Conservation (phyloP, 495 filamentous ascomycete genomes). For the Tuber umbilicatum region DNA sequence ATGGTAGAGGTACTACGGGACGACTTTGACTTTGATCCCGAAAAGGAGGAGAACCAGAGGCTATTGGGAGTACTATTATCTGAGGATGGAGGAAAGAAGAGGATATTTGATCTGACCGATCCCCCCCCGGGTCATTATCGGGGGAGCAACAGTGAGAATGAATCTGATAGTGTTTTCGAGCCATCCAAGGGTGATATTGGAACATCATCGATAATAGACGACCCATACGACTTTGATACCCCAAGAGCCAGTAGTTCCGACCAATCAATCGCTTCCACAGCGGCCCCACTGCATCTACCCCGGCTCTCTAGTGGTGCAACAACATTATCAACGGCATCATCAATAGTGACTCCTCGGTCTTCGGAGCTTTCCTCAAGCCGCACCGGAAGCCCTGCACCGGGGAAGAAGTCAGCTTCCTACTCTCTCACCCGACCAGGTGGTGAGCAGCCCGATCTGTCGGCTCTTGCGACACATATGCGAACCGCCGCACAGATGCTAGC, state of each 20-base stretch:
- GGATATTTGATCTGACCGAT: conserved; percentile 64
- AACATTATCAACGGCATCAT: conserved; percentile 48
- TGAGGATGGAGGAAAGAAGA: conserved; percentile 55
- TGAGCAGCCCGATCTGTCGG: conserved; percentile 65
- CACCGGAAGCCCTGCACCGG: conserved; percentile 54
- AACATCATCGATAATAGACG: conserved; percentile 58
- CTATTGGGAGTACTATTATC: conserved; percentile 55
- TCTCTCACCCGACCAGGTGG: conserved; percentile 20
- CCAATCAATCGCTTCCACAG: neutral
- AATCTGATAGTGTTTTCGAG: conserved; percentile 68
- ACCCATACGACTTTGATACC: conserved; percentile 44
- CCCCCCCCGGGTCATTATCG: conserved; percentile 45
- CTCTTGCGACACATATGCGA: conserved; percentile 70
- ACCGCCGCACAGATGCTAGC: conserved; percentile 73
- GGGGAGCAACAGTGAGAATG: conserved; percentile 42
- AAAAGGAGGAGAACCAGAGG: conserved; percentile 56
- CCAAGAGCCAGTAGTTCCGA: conserved; percentile 24
- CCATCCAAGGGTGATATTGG: conserved; percentile 64
- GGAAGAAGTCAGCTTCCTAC: conserved; percentile 19
- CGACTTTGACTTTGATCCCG: conserved; percentile 68
- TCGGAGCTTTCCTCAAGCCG: conserved; percentile 53
- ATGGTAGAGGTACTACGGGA: conserved; percentile 70
- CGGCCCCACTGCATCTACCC: conserved; percentile 40
- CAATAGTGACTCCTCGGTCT: conserved; percentile 54
- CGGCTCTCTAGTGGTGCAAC: conserved; percentile 54